Evolutionary conservation across 2,329 filamentous ascomycete genomes (phyloP).

Genomic region (Periconia sp.): DNA sequence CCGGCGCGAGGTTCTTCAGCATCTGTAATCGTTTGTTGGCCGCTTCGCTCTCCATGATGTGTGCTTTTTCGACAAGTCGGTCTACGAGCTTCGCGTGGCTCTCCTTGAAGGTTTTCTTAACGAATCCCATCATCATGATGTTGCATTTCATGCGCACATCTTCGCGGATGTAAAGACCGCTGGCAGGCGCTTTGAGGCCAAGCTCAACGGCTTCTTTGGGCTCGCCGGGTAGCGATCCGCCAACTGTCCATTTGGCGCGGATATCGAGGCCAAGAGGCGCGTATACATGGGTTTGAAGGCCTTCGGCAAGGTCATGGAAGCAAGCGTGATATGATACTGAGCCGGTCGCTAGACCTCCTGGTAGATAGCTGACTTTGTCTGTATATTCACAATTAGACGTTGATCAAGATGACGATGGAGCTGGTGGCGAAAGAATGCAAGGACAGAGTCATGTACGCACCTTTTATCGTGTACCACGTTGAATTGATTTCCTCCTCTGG

Average conservation of each 20-base stretch:
- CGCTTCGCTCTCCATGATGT: conserved; percentile 35
- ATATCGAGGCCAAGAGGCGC: conserved; percentile 82
- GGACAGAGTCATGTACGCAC: conserved; percentile 16
- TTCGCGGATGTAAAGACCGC: conserved; percentile 79
- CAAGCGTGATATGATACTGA: conserved; percentile 78
- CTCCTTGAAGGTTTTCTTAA: conserved; percentile 80
- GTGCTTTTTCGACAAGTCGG: conserved; percentile 40
- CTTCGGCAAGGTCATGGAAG: conserved; percentile 72
- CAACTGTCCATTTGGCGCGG: conserved; percentile 74
- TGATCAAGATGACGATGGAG: background rate
- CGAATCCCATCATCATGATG: conserved; percentile 71
- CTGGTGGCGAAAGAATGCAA: background rate
- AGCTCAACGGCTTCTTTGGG: conserved; percentile 65
- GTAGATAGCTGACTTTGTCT: conserved; percentile 75
- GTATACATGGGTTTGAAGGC: conserved; percentile 80
- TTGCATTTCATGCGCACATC: conserved; percentile 84
- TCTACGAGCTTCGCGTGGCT: conserved; percentile 72
- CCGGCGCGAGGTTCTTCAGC: conserved; percentile 31
- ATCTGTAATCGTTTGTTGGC: conserved; percentile 37
- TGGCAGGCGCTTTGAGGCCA: conserved; percentile 64
- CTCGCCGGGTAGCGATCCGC: conserved; percentile 72
- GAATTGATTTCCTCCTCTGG: conserved; percentile 70
- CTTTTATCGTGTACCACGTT: conserved; percentile 66
- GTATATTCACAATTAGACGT: conserved; percentile 9
- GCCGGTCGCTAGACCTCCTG: conserved; percentile 64